Conservation (phyloP, 768 basidiomycete species). For the Leccinum fibrillosum region DNA sequence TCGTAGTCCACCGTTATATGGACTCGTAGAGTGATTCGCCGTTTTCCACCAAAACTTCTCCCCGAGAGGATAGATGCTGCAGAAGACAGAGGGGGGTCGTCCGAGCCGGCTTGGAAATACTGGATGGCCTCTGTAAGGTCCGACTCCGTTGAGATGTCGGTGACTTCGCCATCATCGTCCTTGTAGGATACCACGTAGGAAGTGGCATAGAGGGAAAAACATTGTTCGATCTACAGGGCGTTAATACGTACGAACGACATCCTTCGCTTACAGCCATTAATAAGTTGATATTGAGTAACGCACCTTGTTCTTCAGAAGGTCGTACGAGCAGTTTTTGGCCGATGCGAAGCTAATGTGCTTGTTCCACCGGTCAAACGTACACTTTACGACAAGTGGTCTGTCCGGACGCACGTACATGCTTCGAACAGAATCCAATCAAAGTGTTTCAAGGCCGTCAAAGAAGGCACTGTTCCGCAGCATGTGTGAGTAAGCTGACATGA, state of each 20-base stretch:
- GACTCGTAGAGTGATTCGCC: slow-evolving; percentile 76
- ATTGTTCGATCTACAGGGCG: slow-evolving; percentile 69
- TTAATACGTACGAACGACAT: neutral
- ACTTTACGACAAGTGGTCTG: slow-evolving; percentile 79
- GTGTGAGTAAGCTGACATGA: slow-evolving; percentile 6
- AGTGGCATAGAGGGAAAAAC: slow-evolving; percentile 69
- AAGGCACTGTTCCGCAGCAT: slow-evolving; percentile 26
- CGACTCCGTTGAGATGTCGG: slow-evolving; percentile 60
- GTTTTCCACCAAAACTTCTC: slow-evolving; percentile 59
- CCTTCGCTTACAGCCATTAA: neutral
- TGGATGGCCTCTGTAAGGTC: slow-evolving; percentile 85
- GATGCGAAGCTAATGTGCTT: slow-evolving; percentile 80
- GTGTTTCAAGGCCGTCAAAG: slow-evolving; percentile 5
- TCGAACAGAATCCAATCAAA: slow-evolving; percentile 2
- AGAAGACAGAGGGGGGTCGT: slow-evolving; percentile 69
- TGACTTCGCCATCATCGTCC: slow-evolving; percentile 74
- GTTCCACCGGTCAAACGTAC: slow-evolving; percentile 68
- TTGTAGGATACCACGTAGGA: slow-evolving; percentile 77
- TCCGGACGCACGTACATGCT: slow-evolving; percentile 54
- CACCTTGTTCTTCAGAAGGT: slow-evolving; percentile 72
- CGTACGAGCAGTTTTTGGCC: slow-evolving; percentile 75
- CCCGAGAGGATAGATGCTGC: slow-evolving; percentile 70
- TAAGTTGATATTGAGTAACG: slow-evolving; percentile 16
- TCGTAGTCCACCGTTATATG: slow-evolving; percentile 85
- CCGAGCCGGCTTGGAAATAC: slow-evolving; percentile 76